Conservation (phyloP, 2,329 filamentous ascomycete species). For the Bretziella fagacearum region DNA sequence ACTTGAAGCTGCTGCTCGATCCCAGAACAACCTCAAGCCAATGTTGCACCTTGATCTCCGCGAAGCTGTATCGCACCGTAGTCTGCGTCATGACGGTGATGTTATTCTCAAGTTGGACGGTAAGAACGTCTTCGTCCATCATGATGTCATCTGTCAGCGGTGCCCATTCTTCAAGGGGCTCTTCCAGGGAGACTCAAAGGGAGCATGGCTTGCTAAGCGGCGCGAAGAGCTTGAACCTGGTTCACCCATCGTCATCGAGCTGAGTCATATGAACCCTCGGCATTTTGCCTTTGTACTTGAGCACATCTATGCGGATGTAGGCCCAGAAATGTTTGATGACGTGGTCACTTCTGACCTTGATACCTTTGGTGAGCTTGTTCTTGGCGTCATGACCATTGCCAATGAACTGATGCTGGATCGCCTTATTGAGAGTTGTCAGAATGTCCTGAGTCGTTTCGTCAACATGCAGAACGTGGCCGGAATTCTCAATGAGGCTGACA, state of each 20-base stretch:
- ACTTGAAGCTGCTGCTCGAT: constrained; percentile 60
- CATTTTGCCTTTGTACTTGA: constrained; percentile 66
- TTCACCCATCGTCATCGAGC: constrained; percentile 48
- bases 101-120: constrained; percentile 62
- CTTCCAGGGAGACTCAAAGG: constrained; percentile 73
- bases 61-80: constrained; percentile 46
- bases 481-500: constrained; percentile 70
- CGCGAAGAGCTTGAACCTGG: constrained; percentile 23
- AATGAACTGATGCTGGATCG: constrained; percentile 94
- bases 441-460: constrained; percentile 66
- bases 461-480: constrained; percentile 71
- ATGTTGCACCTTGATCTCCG: constrained; percentile 55
- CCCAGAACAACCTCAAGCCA: constrained; percentile 49
- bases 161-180: constrained; percentile 87
- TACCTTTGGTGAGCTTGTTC: constrained; percentile 71
- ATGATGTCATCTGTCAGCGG: constrained; percentile 59
- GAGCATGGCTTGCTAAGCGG: constrained; percentile 64
- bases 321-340: constrained; percentile 64
- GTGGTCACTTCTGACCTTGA: constrained; percentile 56
- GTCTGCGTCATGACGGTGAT: constrained; percentile 67
- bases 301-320: constrained; percentile 70
- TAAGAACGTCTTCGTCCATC: constrained; percentile 57
- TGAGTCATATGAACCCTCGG: constrained; percentile 59
- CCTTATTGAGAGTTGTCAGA: constrained; percentile 77
- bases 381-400: constrained; percentile 77